A percentile compares a stretch with the other conserved stretches of the same genome.
Evolutionary conservation across 1,284 basidiomycete genomes (phyloP).

Genomic region (Acaromyces ingoldii): DNA sequence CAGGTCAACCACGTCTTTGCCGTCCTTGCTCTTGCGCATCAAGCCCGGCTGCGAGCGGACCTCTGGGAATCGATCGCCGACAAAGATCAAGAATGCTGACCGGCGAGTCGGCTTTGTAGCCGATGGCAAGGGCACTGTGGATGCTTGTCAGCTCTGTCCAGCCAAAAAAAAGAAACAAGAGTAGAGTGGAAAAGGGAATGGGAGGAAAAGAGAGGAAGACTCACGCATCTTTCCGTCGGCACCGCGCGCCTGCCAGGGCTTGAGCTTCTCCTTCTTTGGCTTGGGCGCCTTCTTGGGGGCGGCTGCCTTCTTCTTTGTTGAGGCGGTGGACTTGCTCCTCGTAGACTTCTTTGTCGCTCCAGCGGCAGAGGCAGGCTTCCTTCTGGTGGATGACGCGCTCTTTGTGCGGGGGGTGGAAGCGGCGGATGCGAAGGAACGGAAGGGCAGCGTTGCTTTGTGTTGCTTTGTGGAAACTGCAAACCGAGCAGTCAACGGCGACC

Average conservation of each 20-base stretch:
- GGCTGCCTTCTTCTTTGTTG: slow-evolving; percentile 65
- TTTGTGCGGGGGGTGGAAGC: too few species aligned
- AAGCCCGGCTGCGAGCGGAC: slow-evolving; percentile 27
- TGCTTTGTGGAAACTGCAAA: too few species aligned
- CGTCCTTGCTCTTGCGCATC: slow-evolving; percentile 28
- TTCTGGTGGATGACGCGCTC: too few species aligned
- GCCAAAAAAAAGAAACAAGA: neutral
- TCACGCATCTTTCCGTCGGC: slow-evolving; percentile 33
- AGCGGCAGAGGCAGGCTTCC: too few species aligned
- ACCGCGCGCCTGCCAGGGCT: slow-evolving; percentile 33
- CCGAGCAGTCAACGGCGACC: too few species aligned
- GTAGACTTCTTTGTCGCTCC: too few species aligned
- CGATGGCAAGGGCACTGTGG: slow-evolving; percentile 37
- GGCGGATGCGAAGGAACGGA: too few species aligned
- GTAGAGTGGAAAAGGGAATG: too few species aligned
- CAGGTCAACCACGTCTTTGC: slow-evolving; percentile 31
- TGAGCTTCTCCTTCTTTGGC: slow-evolving; percentile 68
- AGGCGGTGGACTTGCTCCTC: too few species aligned
- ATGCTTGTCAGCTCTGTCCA: neutral
- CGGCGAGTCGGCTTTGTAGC: slow-evolving; percentile 40
- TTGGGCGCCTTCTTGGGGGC: slow-evolving; percentile 94
- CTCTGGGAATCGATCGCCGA: slow-evolving; percentile 30
- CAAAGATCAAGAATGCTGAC: slow-evolving; percentile 38
- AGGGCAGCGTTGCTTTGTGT: too few species aligned
- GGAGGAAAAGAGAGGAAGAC: neutral